These are phyloP conservation scores for Edaphochlamys debaryana DNA, from an alignment of 139 green algal genomes.

Conservation along the genomic window DNA sequence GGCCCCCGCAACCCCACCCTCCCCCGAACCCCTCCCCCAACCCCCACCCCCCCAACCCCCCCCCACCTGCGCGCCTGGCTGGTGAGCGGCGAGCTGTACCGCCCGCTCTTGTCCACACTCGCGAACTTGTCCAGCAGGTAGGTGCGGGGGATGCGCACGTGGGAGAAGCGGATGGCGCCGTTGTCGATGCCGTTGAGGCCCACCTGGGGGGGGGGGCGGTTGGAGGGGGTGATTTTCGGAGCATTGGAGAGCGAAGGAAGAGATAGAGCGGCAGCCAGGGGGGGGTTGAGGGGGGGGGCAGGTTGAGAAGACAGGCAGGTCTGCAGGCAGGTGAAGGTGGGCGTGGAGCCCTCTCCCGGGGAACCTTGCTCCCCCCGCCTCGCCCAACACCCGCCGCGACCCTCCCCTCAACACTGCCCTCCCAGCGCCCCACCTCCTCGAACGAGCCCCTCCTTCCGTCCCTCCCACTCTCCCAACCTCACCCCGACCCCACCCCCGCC, in stretches of 20 bases:
- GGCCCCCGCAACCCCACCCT: background rate
- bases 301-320: background rate
- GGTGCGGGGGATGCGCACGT: slow-evolving; percentile 76
- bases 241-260: no score
- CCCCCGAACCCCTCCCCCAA: background rate
- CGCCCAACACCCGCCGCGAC: no score
- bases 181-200: slow-evolving; percentile 96
- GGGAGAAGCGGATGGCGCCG: slow-evolving; percentile 85
- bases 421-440: no score
- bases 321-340: background rate
- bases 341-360: no score
- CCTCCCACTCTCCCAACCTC: no score
- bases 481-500: no score
- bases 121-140: slow-evolving; percentile 88
- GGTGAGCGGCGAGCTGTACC: slow-evolving; percentile 75
- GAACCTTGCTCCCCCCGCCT: no score
- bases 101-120: slow-evolving; percentile 78
- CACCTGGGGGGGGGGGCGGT: no score
- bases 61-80: slow-evolving; percentile 59
- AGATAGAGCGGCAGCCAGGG: no score
- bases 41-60: background rate
- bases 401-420: no score
- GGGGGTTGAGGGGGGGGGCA: background rate
- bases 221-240: no score
- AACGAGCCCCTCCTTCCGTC: no score